A percentile compares a stretch with the other conserved stretches of the same genome.
Evolutionary conservation across 2,329 filamentous ascomycete genomes (phyloP).

Genomic region (Triangularia verruculosa): DNA sequence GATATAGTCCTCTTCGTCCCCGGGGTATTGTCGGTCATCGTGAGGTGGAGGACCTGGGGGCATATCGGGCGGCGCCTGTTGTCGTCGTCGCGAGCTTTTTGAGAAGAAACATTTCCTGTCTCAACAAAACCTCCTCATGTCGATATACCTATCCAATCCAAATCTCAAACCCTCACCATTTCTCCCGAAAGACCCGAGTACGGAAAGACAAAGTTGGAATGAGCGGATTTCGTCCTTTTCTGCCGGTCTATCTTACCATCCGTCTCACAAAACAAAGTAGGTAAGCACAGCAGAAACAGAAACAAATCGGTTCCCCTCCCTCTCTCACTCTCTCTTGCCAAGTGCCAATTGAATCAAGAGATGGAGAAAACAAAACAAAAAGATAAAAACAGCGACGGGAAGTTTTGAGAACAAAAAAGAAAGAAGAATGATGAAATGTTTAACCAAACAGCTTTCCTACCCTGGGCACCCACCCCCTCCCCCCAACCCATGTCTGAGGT

Average conservation of each 20-base stretch:
- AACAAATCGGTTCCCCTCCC: neutral
- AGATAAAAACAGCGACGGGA: neutral
- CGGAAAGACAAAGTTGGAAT: neutral
- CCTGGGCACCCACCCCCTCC: neutral
- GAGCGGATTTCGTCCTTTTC: neutral
- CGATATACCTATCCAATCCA: neutral
- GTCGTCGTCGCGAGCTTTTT: neutral
- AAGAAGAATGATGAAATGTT: neutral
- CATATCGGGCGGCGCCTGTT: slow-evolving; percentile 7
- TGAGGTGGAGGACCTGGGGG: slow-evolving; percentile 10
- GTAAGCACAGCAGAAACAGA: neutral
- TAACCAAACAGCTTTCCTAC: neutral
- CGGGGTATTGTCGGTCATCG: slow-evolving; percentile 4
- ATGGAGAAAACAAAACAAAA: neutral
- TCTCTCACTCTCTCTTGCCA: neutral
- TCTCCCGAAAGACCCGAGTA: neutral
- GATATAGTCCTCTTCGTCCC: neutral
- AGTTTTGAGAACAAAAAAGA: neutral
- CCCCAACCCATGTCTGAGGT: neutral
- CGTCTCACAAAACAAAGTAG: neutral
- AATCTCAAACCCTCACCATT: neutral
- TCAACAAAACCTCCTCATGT: neutral
- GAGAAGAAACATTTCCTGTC: slow-evolving; percentile 10
- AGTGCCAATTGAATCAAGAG: neutral
- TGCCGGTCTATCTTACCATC: neutral